Base-by-base conservation (phyloP, 208 protist genomes). In the Porcisia hertigi region DNA sequence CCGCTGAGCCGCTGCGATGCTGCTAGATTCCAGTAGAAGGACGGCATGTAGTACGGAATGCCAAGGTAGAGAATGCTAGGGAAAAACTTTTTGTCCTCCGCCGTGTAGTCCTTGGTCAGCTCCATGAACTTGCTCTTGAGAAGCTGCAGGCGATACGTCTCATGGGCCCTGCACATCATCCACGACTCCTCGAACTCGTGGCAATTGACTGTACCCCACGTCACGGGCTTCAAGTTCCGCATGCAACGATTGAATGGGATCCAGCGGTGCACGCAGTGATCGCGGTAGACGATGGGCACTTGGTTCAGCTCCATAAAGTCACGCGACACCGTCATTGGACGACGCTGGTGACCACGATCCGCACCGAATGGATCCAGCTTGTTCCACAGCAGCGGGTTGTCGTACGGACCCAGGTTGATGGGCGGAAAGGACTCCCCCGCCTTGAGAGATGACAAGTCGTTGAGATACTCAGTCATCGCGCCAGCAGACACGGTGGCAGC, bases 111-210 rank as follows among this genome's bases (percentile, higher is more conserved):
- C 84, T 95, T 93, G 41, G 91, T 97, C 71, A 96, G 79, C 79
- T 96, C 88, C 88, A 97, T 97, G 73, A 96, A 97, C 77, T 96
- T 95, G 75, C 75, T 85, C 84, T 97, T 97, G 71, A 97, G 86
- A 12, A 97, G 83, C 85, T 97, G 86, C 82, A 94, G 88, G 57
- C 93, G 87, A 74, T 97, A 97, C 45, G 82, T 90, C 80, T 97
- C 93, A 76, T 94, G 94, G 5, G 91, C 85, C 65, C 92, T 88
- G 81, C 93, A 97, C 67, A 97, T 75, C 87, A 95, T 89, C 90
- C 93, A 97, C 49, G 93, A 64, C 75, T 95, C 90, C 75, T 95
- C 90, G 63, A 97, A 97, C 83, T 97, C 91, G 86, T 95, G 90
- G 84, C 93, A 97, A 82, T 95, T 95, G 23, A 85, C 80, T 12